Conservation (phyloP, 257 asterid species). For the Solanum chiquidenum region DNA sequence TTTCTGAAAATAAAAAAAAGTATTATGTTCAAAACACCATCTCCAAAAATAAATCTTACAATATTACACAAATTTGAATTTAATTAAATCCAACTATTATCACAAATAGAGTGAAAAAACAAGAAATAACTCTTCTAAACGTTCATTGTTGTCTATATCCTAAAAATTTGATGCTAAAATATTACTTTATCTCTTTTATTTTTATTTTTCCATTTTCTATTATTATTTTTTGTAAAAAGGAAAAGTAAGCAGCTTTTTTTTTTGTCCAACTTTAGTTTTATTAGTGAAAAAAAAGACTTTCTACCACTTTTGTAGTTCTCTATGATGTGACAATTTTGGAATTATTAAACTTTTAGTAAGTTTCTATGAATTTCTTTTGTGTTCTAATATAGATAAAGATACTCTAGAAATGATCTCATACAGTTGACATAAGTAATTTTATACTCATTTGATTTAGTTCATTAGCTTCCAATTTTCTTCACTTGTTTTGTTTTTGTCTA, state of each 20-base stretch:
- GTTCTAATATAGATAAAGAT: not conserved
- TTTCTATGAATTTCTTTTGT: not conserved
- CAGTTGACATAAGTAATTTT: not conserved
- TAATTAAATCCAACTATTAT: rapidly evolving
- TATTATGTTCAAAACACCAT: no score
- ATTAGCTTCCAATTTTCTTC: not conserved
- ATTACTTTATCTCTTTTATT: not conserved
- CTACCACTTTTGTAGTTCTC: not conserved
- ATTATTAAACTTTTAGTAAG: not conserved
- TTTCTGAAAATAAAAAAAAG: not conserved
- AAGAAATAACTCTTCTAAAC: not conserved
- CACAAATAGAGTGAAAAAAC: not conserved
- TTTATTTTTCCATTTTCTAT: not conserved
- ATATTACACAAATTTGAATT: no score
- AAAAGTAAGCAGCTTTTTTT: not conserved
- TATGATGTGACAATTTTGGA: not conserved
- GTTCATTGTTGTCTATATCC: not conserved
- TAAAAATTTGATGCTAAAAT: not conserved
- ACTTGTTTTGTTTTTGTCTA: not conserved
- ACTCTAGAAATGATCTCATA: not conserved
- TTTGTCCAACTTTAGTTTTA: not conserved
- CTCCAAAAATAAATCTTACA: no score
- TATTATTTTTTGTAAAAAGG: not conserved
- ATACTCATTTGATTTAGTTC: not conserved
- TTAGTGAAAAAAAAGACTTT: not conserved